Evolutionary conservation across 192 early-diverging fungal genomes (phyloP).

Genomic region (Coemansia sp.): DNA sequence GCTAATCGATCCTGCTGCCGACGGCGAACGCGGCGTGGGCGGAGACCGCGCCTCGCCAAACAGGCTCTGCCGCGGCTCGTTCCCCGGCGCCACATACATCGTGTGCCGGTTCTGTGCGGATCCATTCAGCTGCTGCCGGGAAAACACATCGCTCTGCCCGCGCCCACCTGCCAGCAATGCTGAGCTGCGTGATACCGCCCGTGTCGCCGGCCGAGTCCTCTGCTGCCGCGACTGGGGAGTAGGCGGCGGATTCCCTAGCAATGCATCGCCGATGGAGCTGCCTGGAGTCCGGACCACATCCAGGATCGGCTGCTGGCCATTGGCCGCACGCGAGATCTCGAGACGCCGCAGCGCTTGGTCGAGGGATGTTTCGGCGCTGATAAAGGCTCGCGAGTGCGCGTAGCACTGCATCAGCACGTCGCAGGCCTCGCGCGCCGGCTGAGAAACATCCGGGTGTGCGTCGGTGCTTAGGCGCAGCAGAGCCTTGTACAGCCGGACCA

Average conservation of each 20-base stretch:
- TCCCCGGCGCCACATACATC: slow-evolving; percentile 26
- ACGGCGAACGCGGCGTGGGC: slow-evolving; percentile 12
- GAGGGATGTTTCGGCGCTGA: slow-evolving; percentile 20
- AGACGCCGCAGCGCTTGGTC: slow-evolving; percentile 34
- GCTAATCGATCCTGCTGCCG: slow-evolving; percentile 9
- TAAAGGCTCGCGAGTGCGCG: slow-evolving; percentile 34
- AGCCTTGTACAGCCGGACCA: slow-evolving; percentile 73
- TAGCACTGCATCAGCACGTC: slow-evolving; percentile 56
- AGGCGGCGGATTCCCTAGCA: slow-evolving; percentile 16
- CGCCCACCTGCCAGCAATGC: no score
- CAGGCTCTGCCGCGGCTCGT: slow-evolving; percentile 1
- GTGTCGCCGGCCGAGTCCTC: no score
- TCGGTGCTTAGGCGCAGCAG: slow-evolving; percentile 77
- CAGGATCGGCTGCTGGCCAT: slow-evolving; percentile 28
- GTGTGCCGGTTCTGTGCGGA: slow-evolving; percentile 47
- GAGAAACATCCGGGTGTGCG: slow-evolving; percentile 70
- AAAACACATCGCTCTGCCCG: no score
- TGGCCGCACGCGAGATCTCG: slow-evolving; percentile 28
- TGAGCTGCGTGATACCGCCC: no score
- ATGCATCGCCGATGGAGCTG: slow-evolving; percentile 27
- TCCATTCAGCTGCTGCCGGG: no score
- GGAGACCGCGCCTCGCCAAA: slow-evolving; percentile 10
- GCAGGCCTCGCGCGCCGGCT: slow-evolving; percentile 62
- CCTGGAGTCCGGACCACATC: slow-evolving; percentile 8
- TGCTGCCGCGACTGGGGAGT: no score